A percentile compares a stretch with the other conserved stretches of the same genome.
Conservation (phyloP, 2,329 filamentous ascomycete species). For the Apiospora rasikravindrae region DNA sequence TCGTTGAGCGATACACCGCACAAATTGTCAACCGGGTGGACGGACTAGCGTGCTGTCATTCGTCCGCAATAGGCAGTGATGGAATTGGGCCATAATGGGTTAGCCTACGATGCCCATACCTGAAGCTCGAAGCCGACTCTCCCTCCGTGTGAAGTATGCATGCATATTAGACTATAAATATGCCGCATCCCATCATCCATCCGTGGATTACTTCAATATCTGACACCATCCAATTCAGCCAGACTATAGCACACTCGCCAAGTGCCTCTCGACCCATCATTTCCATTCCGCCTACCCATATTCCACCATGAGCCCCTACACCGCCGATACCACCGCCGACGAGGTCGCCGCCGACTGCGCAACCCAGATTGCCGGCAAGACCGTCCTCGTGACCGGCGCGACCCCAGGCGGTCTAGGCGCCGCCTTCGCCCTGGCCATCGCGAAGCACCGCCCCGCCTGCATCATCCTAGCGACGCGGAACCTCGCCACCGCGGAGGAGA, state of each 20-base stretch:
- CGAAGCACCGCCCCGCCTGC: constrained; percentile 43
- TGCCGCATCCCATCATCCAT: neutral
- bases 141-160: neutral
- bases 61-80: neutral
- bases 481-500: constrained; percentile 43
- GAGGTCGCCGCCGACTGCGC: constrained; percentile 38
- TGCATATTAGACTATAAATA: neutral
- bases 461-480: constrained; percentile 53
- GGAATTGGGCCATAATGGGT: neutral
- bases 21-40: neutral
- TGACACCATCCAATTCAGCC: neutral
- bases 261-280: too few relatives aligned
- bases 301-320: neutral
- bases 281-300: too few relatives aligned
- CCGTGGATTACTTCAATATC: fast-evolving
- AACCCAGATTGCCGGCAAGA: constrained; percentile 41
- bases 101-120: neutral
- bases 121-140: neutral
- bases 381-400: constrained; percentile 48
- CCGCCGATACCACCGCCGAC: constrained; percentile 28
- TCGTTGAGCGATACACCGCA: too few relatives aligned
- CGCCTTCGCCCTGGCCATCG: constrained; percentile 42
- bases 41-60: neutral
- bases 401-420: constrained; percentile 46
- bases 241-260: neutral